phyloP scores from a whole-genome alignment of 768 basidiomycete species.

The Lentinula sp. region DNA sequence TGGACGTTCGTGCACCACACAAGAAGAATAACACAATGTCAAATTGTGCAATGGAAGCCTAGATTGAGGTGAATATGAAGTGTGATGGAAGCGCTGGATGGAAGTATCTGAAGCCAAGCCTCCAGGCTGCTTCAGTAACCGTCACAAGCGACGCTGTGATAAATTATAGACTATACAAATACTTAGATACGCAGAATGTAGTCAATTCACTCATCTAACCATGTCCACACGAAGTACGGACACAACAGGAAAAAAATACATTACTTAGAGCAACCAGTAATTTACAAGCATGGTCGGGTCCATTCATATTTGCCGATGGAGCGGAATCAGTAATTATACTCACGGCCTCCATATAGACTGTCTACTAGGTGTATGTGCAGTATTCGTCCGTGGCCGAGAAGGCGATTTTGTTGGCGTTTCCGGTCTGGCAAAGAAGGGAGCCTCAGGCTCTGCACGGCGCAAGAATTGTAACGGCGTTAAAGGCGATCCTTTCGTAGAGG shows the following conservation, averaged over 20 bases:
- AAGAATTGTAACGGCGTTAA: constrained; percentile 81
- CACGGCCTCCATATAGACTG: constrained; percentile 64
- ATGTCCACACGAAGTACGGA: not conserved
- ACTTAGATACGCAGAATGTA: not conserved
- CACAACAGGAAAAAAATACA: not conserved
- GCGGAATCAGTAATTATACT: not conserved
- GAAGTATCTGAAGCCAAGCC: not conserved
- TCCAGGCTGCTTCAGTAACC: not conserved
- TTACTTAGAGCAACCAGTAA: too few relatives aligned
- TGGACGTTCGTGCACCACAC: too few relatives aligned
- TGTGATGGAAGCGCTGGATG: not conserved
- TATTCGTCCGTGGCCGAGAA: constrained; percentile 30
- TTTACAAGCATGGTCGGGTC: too few relatives aligned
- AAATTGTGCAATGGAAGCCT: too few relatives aligned
- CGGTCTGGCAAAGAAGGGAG: constrained; percentile 39
- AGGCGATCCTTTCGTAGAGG: constrained; percentile 64
- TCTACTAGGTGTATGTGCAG: constrained; percentile 41
- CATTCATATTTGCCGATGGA: not conserved
- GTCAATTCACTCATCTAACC: not conserved
- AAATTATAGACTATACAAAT: not conserved
- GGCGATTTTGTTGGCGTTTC: constrained; percentile 62
- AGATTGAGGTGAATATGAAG: not conserved
- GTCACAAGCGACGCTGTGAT: not conserved
- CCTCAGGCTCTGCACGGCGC: constrained; percentile 65
- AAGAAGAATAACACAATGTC: too few relatives aligned